These are phyloP conservation scores for Cordyceps fumosorosea DNA, from an alignment of 2,329 filamentous ascomycete genomes.

Conservation along the genomic window DNA sequence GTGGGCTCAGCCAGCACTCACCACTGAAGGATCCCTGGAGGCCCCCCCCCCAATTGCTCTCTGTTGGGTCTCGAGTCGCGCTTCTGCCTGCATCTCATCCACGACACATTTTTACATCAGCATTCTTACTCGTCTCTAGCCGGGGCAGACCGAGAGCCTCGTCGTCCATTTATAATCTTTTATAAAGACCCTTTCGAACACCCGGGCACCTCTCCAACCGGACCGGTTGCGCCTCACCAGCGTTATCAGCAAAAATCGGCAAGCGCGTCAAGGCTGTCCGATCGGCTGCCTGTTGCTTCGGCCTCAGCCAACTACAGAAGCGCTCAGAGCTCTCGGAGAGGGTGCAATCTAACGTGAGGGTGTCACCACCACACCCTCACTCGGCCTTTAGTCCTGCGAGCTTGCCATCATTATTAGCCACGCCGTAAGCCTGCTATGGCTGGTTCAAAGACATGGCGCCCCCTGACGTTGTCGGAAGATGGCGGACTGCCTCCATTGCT, in stretches of 20 bases:
- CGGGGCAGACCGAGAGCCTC: too few species aligned
- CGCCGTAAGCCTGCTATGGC: conserved; percentile 22
- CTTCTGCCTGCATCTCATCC: conserved; percentile 15
- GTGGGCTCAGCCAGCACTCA: not conserved
- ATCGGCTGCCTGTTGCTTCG: not conserved
- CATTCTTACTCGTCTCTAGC: not conserved
- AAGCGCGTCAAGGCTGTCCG: not conserved
- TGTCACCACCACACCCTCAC: too few species aligned
- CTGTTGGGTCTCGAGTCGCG: not conserved
- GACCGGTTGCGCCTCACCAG: too few species aligned
- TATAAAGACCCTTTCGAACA: too few species aligned
- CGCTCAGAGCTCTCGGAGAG: not conserved
- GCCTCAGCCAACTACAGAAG: not conserved
- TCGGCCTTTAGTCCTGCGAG: not conserved
- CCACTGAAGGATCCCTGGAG: not conserved
- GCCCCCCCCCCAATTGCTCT: not conserved
- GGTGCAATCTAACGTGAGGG: not conserved
- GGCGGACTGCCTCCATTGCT: conserved; percentile 53
- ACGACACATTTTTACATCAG: not conserved
- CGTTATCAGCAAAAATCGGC: too few species aligned
- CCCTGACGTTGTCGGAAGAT: conserved; percentile 36
- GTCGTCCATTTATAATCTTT: too few species aligned
- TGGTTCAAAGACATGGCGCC: conserved; percentile 37
- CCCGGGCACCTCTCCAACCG: too few species aligned
- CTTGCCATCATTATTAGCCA: not conserved